Evolutionary conservation across 306 rosid genomes (phyloP).

Genomic region (Aeschynomene evenia): DNA sequence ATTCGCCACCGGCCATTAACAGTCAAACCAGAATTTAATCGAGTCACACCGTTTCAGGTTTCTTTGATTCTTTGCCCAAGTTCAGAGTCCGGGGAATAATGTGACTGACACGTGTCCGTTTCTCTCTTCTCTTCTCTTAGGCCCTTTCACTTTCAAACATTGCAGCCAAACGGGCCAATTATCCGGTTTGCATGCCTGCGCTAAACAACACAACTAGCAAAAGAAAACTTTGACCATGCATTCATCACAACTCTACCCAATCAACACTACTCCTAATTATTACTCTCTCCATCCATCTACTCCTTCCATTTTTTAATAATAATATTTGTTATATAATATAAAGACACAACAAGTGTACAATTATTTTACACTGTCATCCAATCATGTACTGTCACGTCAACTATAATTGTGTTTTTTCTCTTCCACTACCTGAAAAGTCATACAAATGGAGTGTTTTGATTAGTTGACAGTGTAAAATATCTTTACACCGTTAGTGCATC

Average conservation of each 20-base stretch:
- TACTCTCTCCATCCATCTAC: not conserved
- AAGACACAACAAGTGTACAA: too few species aligned
- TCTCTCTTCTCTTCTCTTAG: not conserved
- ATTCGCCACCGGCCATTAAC: slow-evolving; percentile 48
- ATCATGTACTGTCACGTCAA: too few species aligned
- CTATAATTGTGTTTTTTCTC: too few species aligned
- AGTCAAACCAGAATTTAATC: slow-evolving; percentile 49
- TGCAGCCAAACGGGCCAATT: slow-evolving; percentile 59
- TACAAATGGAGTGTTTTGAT: too few species aligned
- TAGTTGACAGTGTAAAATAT: too few species aligned
- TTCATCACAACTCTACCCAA: slow-evolving; percentile 17
- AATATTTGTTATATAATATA: too few species aligned
- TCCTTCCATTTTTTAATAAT: too few species aligned
- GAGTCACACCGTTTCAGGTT: slow-evolving; percentile 61
- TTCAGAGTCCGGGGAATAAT: slow-evolving; percentile 52
- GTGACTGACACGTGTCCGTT: slow-evolving; percentile 67
- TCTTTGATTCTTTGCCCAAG: slow-evolving; percentile 36
- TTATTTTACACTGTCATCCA: too few species aligned
- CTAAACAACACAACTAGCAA: slow-evolving; percentile 34
- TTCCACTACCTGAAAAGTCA: too few species aligned
- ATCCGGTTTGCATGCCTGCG: slow-evolving; percentile 68
- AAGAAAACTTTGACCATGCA: slow-evolving; percentile 57
- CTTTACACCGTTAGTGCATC: too few species aligned
- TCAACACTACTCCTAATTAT: not conserved
- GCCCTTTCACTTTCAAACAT: slow-evolving; percentile 36